Conservation (phyloP, 2,329 filamentous ascomycete species). For the Penicillium sp. region DNA sequence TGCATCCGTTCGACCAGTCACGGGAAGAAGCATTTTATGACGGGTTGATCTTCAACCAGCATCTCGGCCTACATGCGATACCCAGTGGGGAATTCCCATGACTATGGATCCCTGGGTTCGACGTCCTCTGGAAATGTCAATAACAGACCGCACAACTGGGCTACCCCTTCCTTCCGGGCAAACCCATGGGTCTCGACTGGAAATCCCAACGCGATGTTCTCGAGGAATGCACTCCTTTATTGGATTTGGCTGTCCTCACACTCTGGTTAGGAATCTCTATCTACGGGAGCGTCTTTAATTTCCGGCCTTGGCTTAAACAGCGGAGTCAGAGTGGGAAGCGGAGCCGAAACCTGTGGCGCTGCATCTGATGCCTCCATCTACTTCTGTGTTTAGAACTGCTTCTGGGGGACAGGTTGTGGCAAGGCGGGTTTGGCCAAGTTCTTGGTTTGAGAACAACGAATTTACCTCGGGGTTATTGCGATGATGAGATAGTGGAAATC, state of each 20-base stretch:
- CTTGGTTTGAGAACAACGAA: too few species aligned
- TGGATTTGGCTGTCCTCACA: too few species aligned
- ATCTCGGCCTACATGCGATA: not conserved
- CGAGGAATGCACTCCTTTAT: too few species aligned
- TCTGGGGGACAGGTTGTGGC: constrained; percentile 29
- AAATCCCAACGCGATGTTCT: not conserved
- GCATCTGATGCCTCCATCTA: constrained; percentile 54
- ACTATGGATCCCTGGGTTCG: not conserved
- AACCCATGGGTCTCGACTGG: not conserved
- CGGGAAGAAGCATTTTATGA: not conserved
- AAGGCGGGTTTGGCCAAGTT: constrained; percentile 10
- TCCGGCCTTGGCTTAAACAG: constrained; percentile 53
- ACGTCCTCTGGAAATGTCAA: not conserved
- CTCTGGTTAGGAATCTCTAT: constrained; percentile 65
- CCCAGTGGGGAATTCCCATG: not conserved
- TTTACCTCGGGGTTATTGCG: too few species aligned
- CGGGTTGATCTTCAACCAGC: not conserved
- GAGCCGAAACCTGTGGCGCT: constrained; percentile 25
- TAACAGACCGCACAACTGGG: not conserved
- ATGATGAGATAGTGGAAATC: too few species aligned
- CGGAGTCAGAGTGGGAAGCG: constrained; percentile 9
- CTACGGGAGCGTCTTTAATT: constrained; percentile 60
- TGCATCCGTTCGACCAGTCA: not conserved
- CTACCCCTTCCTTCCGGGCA: not conserved
- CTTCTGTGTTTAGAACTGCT: constrained; percentile 59